Evolutionary conservation across 345 rosid species (phyloP).

Genomic region (Microcos paniculata): DNA sequence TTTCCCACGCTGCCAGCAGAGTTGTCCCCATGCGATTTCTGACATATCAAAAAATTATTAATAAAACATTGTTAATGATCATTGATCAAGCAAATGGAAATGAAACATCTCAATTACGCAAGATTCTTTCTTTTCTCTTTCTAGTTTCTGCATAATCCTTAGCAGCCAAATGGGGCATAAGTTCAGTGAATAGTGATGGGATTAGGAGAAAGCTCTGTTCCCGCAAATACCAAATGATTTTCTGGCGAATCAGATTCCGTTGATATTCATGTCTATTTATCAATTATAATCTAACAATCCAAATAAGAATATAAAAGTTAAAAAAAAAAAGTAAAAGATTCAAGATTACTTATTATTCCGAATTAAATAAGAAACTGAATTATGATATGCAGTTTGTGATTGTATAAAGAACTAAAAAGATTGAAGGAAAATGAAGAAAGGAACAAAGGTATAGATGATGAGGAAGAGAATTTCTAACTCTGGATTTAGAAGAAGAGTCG

Average conservation of each 20-base stretch:
- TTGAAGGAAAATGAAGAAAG: background rate
- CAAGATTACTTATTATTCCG: background rate
- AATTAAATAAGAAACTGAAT: slow-evolving; percentile 7
- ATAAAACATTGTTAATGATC: background rate
- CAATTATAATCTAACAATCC: background rate
- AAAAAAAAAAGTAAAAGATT: background rate
- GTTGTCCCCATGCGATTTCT: slow-evolving; percentile 59
- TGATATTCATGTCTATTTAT: background rate
- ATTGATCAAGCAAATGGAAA: slow-evolving; percentile 6
- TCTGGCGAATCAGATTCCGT: background rate
- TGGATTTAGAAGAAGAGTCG: slow-evolving; percentile 28
- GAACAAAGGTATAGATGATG: background rate
- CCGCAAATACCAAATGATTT: background rate
- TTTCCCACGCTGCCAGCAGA: slow-evolving; percentile 44
- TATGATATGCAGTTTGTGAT: background rate
- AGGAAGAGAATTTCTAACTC: slow-evolving; percentile 33
- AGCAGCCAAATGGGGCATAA: slow-evolving; percentile 15
- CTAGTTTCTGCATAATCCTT: background rate
- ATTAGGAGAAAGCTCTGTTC: slow-evolving; percentile 2
- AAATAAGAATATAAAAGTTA: background rate
- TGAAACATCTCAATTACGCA: background rate
- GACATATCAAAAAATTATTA: slow-evolving; percentile 16
- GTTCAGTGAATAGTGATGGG: background rate
- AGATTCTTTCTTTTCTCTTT: background rate
- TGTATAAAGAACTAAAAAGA: background rate